Conservation (phyloP, 441 rosid species). For the Jatropha multifida region DNA sequence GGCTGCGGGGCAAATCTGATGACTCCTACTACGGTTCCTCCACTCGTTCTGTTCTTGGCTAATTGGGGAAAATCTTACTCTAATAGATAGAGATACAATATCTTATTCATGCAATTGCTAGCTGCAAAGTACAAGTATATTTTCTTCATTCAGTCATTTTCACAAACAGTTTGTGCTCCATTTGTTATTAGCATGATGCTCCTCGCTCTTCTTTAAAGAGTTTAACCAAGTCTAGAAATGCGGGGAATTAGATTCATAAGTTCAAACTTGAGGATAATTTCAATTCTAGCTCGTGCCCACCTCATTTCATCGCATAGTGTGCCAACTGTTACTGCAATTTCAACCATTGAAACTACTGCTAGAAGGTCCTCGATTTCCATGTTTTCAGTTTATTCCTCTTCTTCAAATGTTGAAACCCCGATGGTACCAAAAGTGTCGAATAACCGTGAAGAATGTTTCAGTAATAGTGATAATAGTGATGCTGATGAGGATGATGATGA, state of each 20-base stretch:
- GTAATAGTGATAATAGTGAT: constrained; percentile 23
- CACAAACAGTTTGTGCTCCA: constrained; percentile 36
- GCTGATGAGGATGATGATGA: constrained; percentile 35
- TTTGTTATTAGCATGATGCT: not conserved
- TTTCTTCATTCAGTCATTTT: constrained; percentile 35
- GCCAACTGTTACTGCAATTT: constrained; percentile 25
- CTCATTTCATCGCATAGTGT: constrained; percentile 19
- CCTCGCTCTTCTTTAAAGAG: not conserved
- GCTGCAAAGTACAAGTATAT: not conserved
- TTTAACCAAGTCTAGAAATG: constrained; percentile 31
- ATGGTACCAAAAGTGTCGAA: constrained; percentile 1
- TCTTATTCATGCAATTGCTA: not conserved
- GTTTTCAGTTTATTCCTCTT: constrained; percentile 28
- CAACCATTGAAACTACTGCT: constrained; percentile 15
- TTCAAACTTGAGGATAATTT: constrained; percentile 26
- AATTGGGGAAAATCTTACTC: not conserved
- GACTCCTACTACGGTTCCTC: not conserved
- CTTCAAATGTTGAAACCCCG: constrained; percentile 29
- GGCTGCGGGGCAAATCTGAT: not conserved
- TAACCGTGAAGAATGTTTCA: constrained; percentile 9
- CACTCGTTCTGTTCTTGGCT: not conserved
- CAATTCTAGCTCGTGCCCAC: constrained; percentile 30
- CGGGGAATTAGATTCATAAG: constrained; percentile 42
- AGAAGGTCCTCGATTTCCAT: constrained; percentile 21
- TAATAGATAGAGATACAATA: not conserved